phyloP scores from a whole-genome alignment of 768 basidiomycete species.

The Agrocybe chaxingu region DNA sequence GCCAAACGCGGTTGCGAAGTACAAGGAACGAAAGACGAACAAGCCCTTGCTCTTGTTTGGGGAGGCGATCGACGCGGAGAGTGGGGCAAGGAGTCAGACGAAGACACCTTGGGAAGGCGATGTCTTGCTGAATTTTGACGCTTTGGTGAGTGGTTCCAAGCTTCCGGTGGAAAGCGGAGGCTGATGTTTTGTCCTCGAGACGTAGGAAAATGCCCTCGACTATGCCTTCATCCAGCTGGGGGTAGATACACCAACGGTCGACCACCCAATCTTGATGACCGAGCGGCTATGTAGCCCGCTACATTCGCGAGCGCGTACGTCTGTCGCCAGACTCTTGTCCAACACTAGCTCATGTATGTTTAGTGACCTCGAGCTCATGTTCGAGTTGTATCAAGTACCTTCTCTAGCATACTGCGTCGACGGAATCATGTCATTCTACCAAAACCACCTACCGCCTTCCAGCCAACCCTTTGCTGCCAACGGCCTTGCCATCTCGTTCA shows the following conservation, averaged over 20 bases:
- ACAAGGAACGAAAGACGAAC: conserved; percentile 85
- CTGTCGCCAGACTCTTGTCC: background rate
- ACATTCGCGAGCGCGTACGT: conserved; percentile 83
- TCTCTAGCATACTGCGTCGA: conserved; percentile 87
- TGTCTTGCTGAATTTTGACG: conserved; percentile 86
- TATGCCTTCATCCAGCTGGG: conserved; percentile 87
- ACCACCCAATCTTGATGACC: conserved; percentile 92
- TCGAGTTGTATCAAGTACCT: conserved; percentile 88
- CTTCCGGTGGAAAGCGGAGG: background rate
- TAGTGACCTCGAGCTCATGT: conserved; percentile 94
- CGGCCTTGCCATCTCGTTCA: conserved; percentile 88
- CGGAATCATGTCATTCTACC: conserved; percentile 88
- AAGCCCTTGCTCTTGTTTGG: conserved; percentile 86
- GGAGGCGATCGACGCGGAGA: conserved; percentile 82
- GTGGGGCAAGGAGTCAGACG: conserved; percentile 73
- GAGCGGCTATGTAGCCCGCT: conserved; percentile 87
- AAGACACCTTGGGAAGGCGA: conserved; percentile 94
- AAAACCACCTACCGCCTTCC: conserved; percentile 53
- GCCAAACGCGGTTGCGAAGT: conserved; percentile 77
- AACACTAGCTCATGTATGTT: background rate
- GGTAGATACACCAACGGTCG: conserved; percentile 69
- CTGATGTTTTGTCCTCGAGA: conserved; percentile 22
- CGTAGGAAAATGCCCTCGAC: conserved; percentile 92
- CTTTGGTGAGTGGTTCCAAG: conserved; percentile 60
- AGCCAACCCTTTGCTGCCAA: conserved; percentile 49